Conservation (phyloP, 441 rosid genomes). For the Populus trichocarpa region DNA sequence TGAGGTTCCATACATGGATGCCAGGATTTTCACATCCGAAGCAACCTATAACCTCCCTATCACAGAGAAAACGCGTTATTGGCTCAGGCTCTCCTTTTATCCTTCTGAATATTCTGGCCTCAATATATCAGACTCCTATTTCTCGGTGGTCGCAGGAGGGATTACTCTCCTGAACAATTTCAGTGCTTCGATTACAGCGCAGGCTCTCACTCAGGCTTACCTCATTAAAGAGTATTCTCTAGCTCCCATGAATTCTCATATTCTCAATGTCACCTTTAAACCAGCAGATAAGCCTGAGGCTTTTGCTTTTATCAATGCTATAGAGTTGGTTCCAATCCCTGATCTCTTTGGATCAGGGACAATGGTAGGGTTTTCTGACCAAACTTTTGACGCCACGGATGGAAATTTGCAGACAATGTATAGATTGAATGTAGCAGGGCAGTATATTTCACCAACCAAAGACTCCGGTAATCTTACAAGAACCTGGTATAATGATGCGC, state of each 20-base stretch:
- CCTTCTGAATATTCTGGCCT: slow-evolving; percentile 45
- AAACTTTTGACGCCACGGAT: slow-evolving; percentile 22
- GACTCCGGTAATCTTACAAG: slow-evolving; percentile 49
- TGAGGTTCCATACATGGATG: slow-evolving; percentile 56
- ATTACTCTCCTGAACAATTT: slow-evolving; percentile 52
- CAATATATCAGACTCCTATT: slow-evolving; percentile 43
- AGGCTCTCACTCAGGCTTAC: slow-evolving; percentile 55
- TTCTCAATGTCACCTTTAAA: slow-evolving; percentile 38
- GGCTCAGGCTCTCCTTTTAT: slow-evolving; percentile 52
- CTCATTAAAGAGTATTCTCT: slow-evolving; percentile 52
- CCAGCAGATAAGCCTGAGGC: slow-evolving; percentile 38
- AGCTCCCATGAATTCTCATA: slow-evolving; percentile 28
- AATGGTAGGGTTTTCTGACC: slow-evolving; percentile 43
- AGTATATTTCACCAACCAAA: slow-evolving; percentile 38
- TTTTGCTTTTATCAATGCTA: slow-evolving; percentile 66
- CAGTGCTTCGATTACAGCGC: slow-evolving; percentile 57
- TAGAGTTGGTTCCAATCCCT: slow-evolving; percentile 50
- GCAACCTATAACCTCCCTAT: slow-evolving; percentile 45
- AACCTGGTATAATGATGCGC: slow-evolving; percentile 58
- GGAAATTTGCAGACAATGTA: slow-evolving; percentile 49
- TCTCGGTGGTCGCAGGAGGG: slow-evolving; percentile 43
- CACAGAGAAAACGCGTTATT: slow-evolving; percentile 28
- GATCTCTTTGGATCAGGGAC: slow-evolving; percentile 39
- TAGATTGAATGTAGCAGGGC: slow-evolving; percentile 64
- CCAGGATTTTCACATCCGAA: slow-evolving; percentile 50